These are phyloP conservation scores for Alternaria gaisen DNA, from an alignment of 2,329 filamentous ascomycete species.

Conservation along the genomic window DNA sequence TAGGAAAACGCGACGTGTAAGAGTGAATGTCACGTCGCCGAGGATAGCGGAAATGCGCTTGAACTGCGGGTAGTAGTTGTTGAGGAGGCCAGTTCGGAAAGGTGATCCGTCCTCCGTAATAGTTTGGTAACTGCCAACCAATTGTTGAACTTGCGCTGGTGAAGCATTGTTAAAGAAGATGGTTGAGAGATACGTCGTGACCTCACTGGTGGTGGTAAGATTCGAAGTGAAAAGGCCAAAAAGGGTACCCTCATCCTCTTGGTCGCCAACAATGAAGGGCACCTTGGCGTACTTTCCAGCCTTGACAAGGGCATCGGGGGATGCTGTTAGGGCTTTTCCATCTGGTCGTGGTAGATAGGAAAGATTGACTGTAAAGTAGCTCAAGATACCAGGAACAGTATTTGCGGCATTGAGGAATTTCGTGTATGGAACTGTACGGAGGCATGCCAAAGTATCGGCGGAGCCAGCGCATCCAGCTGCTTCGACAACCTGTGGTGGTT, in stretches of 20 bases:
- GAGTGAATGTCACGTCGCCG: conserved; percentile 78
- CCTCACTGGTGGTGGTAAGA: conserved; percentile 66
- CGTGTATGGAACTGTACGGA: conserved; percentile 57
- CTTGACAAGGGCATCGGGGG: conserved; percentile 66
- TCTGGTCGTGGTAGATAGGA: conserved; percentile 80
- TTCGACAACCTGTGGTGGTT: conserved; percentile 57
- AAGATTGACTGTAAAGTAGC: conserved; percentile 73
- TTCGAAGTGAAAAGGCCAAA: conserved; percentile 76
- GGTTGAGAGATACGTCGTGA: conserved; percentile 69
- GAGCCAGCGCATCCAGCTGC: conserved; percentile 57
- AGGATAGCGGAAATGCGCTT: conserved; percentile 79
- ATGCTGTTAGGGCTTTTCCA: conserved; percentile 67
- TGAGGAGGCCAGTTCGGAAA: conserved; percentile 73
- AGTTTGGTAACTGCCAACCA: conserved; percentile 71
- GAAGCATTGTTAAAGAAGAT: conserved; percentile 69
- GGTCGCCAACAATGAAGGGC: conserved; percentile 74
- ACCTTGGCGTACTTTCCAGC: conserved; percentile 66
- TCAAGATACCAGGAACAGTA: conserved; percentile 73
- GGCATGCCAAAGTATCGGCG: conserved; percentile 57
- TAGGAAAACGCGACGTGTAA: conserved; percentile 73
- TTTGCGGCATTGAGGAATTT: conserved; percentile 70
- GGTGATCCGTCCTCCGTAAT: conserved; percentile 69
- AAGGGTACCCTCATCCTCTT: conserved; percentile 82
- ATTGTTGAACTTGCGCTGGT: conserved; percentile 58
- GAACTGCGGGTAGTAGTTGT: conserved; percentile 78